Evolutionary conservation across 1,139 yeast species (phyloP).

Genomic region (Diutina scorzettiae): DNA sequence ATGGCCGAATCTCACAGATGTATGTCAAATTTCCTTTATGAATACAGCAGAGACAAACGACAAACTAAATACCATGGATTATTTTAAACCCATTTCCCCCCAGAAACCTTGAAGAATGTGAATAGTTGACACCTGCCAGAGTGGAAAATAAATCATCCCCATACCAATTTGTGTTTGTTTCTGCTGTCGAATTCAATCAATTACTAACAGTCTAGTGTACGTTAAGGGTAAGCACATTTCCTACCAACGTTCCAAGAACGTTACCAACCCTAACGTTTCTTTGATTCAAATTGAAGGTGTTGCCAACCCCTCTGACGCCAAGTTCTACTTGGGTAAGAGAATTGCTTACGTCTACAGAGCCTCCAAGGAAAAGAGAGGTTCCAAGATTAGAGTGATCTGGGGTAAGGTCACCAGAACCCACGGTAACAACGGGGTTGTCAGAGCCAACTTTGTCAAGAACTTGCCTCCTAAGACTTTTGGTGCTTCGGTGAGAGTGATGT

Average conservation of each 20-base stretch:
- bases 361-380: conserved; percentile 93
- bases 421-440: conserved; percentile 97
- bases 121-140: neutral
- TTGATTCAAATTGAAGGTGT: conserved; percentile 97
- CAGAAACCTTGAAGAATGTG: neutral
- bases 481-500: conserved; percentile 99
- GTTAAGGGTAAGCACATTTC: conserved; percentile 99
- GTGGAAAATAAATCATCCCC: neutral
- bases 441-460: conserved; percentile 98
- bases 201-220: conserved; percentile 69
- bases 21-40: conserved; percentile 29
- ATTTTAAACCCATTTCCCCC: neutral
- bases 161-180: neutral
- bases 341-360: conserved; percentile 99
- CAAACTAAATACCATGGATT: neutral
- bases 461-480: conserved; percentile 99
- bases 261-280: conserved; percentile 96
- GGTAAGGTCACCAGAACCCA: conserved; percentile 97
- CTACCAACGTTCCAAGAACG: conserved; percentile 98
- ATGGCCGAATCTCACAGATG: conserved; percentile 98
- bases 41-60: neutral
- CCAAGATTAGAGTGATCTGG: conserved; percentile 99
- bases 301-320: conserved; percentile 80
- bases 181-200: neutral
- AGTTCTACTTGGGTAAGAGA: conserved; percentile 99